Base-by-base conservation (phyloP, 352 stramenopile genomes). In the Pythium grandisporangium region DNA sequence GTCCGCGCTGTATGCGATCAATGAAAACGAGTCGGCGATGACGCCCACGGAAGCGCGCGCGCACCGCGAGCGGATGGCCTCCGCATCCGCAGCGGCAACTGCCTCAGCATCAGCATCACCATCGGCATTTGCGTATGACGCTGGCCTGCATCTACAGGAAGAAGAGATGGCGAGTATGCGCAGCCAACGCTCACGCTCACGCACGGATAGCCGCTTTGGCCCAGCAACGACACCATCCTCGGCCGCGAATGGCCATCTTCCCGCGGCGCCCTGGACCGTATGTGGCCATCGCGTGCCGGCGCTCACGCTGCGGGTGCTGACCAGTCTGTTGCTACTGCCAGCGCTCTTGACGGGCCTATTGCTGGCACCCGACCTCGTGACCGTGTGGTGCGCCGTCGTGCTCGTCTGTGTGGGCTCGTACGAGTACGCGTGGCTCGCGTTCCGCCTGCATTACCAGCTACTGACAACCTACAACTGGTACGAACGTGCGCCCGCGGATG, bases 391-490 rank as follows among this genome's bases (percentile, higher is more conserved):
- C 13, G 60, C 46, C 0, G 48, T 51, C 11, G 45, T 59, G 17
- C 14, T 68, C 8, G 24, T 69, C 30, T 71, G 62, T 22, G 32
- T 82, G 6, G 66, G 66, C 43, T 51, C 51, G 30, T 78, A 74
- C 45, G 69, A 82, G 43, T 73, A 72, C 24, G 52, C 63, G 17
- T 82, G 69, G 69, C 43, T 82, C 13, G 66, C 66, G 12, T 68
- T 70, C 42, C 63, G 61, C 8, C 72, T 82, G 43, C 59, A 69
- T 29, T 44, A 57, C 22, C 59, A 71, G 37, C 52, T 77, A 23
- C 36, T 73, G 16, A 42, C 44, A 13, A 77, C 63, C 11, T 70
- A 63, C 32, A 48, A 64, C 34, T 73, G 58, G 55, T 73, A 73
- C 29, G 63, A 73, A 30, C 52, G 58, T 41, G 44, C n/a, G 56